A percentile compares a stretch with the other conserved stretches of the same genome.
Evolutionary conservation across 148 eudicot species (phyloP).

Genomic region (Spergularia bocconei): DNA sequence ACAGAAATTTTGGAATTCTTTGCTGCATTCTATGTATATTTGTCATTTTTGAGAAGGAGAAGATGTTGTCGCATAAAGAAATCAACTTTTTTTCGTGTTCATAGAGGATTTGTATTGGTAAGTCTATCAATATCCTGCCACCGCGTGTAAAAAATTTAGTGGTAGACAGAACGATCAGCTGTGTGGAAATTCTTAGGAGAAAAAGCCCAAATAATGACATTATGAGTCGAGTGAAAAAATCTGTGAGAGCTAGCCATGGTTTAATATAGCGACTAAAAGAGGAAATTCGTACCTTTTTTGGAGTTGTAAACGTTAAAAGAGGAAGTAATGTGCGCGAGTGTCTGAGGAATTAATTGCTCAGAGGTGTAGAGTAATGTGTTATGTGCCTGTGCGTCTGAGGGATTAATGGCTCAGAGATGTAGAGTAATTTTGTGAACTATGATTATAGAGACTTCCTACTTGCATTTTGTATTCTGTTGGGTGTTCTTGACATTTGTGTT

Average conservation of each 20-base stretch:
- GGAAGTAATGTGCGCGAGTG: no score
- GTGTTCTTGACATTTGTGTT: conserved; percentile 23
- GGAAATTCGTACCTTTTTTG: no score
- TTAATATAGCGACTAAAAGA: no score
- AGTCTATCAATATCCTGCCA: conserved; percentile 1
- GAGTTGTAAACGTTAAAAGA: no score
- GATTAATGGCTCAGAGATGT: neutral
- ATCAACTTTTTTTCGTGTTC: conserved; percentile 36
- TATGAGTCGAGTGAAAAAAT: no score
- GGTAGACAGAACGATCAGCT: no score
- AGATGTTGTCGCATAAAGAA: conserved; percentile 27
- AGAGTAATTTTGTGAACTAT: conserved; percentile 1
- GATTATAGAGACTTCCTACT: neutral
- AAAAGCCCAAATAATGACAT: no score
- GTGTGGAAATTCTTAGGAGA: no score
- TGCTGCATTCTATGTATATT: conserved; percentile 57
- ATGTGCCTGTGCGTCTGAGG: neutral
- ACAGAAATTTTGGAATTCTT: conserved; percentile 56
- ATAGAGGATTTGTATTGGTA: conserved; percentile 61
- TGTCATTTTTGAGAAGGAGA: conserved; percentile 36
- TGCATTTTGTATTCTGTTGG: neutral
- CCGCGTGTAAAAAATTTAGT: neutral
- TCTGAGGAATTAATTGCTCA: no score
- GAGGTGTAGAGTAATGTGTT: no score
- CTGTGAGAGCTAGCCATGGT: no score